A percentile compares a stretch with the other conserved stretches of the same genome.
Conservation (phyloP, 371 early-diverging fungal species). For the Mucor sp. region DNA sequence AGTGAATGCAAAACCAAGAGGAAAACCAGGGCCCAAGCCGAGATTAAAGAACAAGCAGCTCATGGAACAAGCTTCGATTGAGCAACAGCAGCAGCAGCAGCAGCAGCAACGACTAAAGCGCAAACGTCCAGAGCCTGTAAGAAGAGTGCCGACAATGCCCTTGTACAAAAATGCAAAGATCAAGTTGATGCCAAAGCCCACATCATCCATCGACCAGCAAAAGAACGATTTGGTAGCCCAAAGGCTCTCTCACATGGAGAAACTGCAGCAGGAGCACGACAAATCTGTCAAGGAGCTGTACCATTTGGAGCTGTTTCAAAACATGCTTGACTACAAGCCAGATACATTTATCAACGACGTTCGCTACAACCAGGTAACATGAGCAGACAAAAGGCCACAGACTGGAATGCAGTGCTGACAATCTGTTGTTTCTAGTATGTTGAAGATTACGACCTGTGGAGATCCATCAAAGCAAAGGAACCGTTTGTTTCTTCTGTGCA, state of each 20-base stretch:
- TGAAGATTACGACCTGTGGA: conserved; percentile 54
- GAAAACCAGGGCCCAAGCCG: not conserved
- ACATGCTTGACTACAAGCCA: conserved; percentile 59
- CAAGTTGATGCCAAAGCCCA: conserved; percentile 22
- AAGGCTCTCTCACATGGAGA: conserved; percentile 42
- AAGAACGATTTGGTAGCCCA: conserved; percentile 33
- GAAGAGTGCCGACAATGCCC: not conserved
- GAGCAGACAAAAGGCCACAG: not conserved
- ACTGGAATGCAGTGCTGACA: too few species aligned
- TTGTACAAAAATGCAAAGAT: conserved; percentile 21
- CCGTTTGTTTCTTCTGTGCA: not conserved
- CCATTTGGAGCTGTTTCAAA: conserved; percentile 58
- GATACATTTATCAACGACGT: conserved; percentile 50
- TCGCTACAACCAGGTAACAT: conserved; percentile 50
- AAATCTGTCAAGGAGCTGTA: conserved; percentile 58
- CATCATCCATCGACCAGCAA: conserved; percentile 37
- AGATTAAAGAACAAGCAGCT: not conserved
- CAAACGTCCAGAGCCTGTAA: not conserved
- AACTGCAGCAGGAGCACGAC: conserved; percentile 53
- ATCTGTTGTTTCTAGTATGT: conserved; percentile 33
- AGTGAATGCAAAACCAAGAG: not conserved
- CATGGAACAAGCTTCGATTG: not conserved
- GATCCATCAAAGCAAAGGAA: conserved; percentile 14
- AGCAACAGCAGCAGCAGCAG: not conserved
- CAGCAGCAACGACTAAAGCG: not conserved